Evolutionary conservation across 805 yeast species (phyloP).

Genomic region (Candida morakotiae): DNA sequence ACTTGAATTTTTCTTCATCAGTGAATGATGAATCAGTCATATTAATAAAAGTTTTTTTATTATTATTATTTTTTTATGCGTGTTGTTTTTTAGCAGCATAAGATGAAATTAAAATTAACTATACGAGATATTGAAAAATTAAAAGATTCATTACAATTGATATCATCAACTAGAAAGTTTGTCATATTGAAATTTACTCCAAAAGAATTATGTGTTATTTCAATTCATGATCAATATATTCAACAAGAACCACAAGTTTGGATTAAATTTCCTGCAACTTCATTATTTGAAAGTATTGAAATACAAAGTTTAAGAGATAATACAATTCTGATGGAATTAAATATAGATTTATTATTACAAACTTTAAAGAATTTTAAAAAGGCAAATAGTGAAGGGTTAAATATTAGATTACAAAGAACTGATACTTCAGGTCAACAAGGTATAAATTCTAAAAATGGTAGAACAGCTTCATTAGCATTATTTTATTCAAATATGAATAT

Average conservation of each 20-base stretch:
- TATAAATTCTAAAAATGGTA: slow-evolving; percentile 21
- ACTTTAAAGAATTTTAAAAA: slow-evolving; percentile 54
- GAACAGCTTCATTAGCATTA: slow-evolving; percentile 52
- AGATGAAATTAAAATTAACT: slow-evolving; percentile 19
- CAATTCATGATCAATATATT: slow-evolving; percentile 37
- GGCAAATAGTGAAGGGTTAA: slow-evolving; percentile 47
- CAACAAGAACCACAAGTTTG: slow-evolving; percentile 63
- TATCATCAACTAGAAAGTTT: slow-evolving; percentile 49
- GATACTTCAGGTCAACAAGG: slow-evolving; percentile 22
- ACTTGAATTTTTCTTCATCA: slow-evolving; percentile 44
- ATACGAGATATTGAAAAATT: slow-evolving; percentile 16
- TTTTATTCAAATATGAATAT: slow-evolving; percentile 46
- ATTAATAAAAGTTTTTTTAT: slow-evolving; percentile 5
- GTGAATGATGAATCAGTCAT: slow-evolving; percentile 11
- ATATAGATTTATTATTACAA: slow-evolving; percentile 55
- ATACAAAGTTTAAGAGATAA: slow-evolving; percentile 51
- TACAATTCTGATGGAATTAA: slow-evolving; percentile 56
- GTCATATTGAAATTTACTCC: slow-evolving; percentile 57
- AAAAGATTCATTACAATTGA: slow-evolving; percentile 43
- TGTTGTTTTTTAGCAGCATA: background rate
- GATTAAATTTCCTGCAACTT: slow-evolving; percentile 48
- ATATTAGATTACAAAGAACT: slow-evolving; percentile 48
- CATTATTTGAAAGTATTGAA: slow-evolving; percentile 47
- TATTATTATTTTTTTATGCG: background rate
- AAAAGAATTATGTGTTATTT: slow-evolving; percentile 45